Conservation (phyloP, 768 basidiomycete species). For the Russula earlei region DNA sequence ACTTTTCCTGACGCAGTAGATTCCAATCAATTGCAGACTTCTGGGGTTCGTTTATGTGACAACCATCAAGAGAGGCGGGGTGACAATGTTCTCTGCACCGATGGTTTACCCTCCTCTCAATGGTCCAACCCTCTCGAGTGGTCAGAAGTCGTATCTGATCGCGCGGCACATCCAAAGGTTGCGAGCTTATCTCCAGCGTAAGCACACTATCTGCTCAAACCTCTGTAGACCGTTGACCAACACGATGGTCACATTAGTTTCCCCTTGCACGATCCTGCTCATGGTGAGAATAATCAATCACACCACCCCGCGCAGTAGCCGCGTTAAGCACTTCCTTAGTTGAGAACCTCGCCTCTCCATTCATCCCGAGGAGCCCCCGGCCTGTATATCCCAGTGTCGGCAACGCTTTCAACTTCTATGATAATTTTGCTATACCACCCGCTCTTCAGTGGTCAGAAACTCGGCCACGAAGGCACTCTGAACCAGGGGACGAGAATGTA, state of each 20-base stretch:
- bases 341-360: conserved; percentile 20
- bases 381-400: conserved; percentile 37
- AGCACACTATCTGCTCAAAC: not conserved
- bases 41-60: not conserved
- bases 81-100: not conserved
- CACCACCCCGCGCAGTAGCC: not conserved
- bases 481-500: conserved; percentile 7
- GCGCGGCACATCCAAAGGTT: not conserved
- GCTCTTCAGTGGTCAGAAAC: conserved; percentile 8
- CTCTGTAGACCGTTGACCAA: not conserved
- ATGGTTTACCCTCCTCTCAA: not conserved
- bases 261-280: not conserved
- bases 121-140: not conserved
- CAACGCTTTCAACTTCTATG: conserved; percentile 41
- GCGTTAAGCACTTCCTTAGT: conserved; percentile 13
- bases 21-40: not conserved
- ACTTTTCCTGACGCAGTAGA: not conserved
- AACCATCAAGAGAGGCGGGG: not conserved
- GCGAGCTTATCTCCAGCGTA: not conserved
- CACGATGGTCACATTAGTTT: not conserved
- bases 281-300: not conserved
- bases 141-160: not conserved
- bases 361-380: conserved; percentile 22
- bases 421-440: conserved; percentile 37
- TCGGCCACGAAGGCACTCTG: not conserved